Percentiles rank a stretch among this genome's conserved stretches.
Evolutionary conservation across 495 filamentous ascomycete species (phyloP).

Genomic region (Podospora comata): DNA sequence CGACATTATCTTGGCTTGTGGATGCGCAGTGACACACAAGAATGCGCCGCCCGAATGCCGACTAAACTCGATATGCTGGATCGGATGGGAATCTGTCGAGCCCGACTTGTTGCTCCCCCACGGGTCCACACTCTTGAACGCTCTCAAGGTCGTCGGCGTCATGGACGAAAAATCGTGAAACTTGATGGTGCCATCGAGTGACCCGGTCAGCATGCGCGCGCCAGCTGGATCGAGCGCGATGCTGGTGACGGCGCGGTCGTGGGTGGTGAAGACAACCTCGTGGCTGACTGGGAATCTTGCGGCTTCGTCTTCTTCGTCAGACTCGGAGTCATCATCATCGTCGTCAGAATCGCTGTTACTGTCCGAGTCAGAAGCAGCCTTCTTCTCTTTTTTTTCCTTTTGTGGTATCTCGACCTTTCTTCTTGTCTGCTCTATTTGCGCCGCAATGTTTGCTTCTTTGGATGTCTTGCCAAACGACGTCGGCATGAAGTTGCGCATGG

Average conservation of each 20-base stretch:
- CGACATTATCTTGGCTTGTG: constrained; percentile 83
- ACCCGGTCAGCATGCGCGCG: constrained; percentile 79
- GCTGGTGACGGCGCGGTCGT: constrained; percentile 83
- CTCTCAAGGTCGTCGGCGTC: constrained; percentile 87
- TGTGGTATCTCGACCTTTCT: constrained; percentile 46
- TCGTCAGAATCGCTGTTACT: constrained; percentile 51
- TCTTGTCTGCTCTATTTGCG: constrained; percentile 76
- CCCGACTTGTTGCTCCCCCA: constrained; percentile 66
- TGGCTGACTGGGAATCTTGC: constrained; percentile 94
- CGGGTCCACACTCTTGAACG: constrained; percentile 91
- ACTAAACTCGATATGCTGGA: constrained; percentile 85
- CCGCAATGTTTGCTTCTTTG: constrained; percentile 66
- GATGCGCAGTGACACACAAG: constrained; percentile 78
- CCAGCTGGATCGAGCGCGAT: constrained; percentile 82
- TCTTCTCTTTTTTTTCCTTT: constrained; percentile 27
- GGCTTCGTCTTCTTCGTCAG: constrained; percentile 66
- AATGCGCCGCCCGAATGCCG: constrained; percentile 75
- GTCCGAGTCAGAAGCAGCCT: constrained; percentile 38
- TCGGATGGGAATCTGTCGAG: constrained; percentile 76
- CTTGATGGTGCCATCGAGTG: constrained; percentile 85
- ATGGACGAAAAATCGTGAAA: constrained; percentile 94
- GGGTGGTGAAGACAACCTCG: constrained; percentile 85
- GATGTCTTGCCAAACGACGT: constrained; percentile 82
- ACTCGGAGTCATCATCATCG: constrained; percentile 42
- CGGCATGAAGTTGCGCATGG: constrained; percentile 77